Evolutionary conservation across 169 alveolate species (phyloP).

Genomic region (Plasmodium vivax): DNA sequence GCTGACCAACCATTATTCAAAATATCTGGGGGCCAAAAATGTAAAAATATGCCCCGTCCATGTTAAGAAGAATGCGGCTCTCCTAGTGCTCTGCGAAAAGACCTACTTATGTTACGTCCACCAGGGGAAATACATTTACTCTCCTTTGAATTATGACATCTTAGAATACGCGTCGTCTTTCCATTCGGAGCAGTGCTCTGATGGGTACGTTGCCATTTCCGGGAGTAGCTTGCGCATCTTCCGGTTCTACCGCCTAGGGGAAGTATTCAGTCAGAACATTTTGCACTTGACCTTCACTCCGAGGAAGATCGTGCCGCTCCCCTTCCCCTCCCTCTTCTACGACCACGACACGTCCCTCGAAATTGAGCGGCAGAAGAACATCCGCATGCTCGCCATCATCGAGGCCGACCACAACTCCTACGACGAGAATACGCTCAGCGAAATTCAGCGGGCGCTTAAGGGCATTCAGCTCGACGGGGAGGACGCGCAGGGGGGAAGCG

Average conservation of each 20-base stretch:
- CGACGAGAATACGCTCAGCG: conserved; percentile 84
- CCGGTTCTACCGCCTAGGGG: conserved; percentile 89
- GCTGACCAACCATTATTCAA: conserved; percentile 95
- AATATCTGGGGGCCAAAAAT: conserved; percentile 95
- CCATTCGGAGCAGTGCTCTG: conserved; percentile 87
- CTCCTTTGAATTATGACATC: conserved; percentile 91
- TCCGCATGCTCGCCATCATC: conserved; percentile 88
- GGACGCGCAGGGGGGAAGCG: neutral
- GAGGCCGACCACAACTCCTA: conserved; percentile 93
- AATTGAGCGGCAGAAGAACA: conserved; percentile 71
- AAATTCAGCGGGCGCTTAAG: conserved; percentile 81
- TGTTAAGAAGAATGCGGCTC: conserved; percentile 78
- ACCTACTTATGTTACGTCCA: conserved; percentile 90
- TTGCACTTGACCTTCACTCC: conserved; percentile 94
- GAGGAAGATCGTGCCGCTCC: conserved; percentile 89
- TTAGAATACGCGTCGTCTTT: conserved; percentile 92
- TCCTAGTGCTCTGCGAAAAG: conserved; percentile 89
- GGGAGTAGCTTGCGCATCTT: conserved; percentile 90
- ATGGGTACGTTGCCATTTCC: conserved; percentile 93
- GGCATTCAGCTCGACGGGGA: conserved; percentile 76
- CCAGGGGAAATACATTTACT: conserved; percentile 83
- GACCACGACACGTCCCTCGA: conserved; percentile 77
- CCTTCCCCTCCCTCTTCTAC: conserved; percentile 85
- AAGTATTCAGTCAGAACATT: conserved; percentile 90
- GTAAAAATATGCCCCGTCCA: conserved; percentile 88